A percentile compares a stretch with the other conserved stretches of the same genome.
phyloP scores from a whole-genome alignment of 1,284 basidiomycete genomes.

The Kalmanozyma brasiliensis region DNA sequence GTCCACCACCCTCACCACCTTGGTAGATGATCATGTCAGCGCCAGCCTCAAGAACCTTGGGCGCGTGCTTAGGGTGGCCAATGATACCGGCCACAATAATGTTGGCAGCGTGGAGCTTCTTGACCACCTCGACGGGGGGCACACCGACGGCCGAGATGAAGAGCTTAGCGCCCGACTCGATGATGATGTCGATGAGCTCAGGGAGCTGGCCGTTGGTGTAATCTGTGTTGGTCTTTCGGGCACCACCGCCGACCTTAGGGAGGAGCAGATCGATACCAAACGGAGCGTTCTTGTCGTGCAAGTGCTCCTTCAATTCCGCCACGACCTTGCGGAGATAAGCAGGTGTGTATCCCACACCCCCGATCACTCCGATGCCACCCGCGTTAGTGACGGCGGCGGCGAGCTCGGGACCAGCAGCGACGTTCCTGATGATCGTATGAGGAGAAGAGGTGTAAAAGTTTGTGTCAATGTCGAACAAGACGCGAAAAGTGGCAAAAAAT shows the following conservation, averaged over 20 bases:
- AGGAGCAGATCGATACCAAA: slow-evolving; percentile 63
- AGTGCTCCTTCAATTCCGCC: slow-evolving; percentile 43
- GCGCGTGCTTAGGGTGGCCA: slow-evolving; percentile 69
- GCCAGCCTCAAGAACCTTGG: slow-evolving; percentile 59
- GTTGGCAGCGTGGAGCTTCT: slow-evolving; percentile 55
- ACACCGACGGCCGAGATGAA: slow-evolving; percentile 65
- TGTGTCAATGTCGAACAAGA: slow-evolving; percentile 1
- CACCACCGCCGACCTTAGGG: slow-evolving; percentile 61
- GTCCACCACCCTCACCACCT: slow-evolving; percentile 63
- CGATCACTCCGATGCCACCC: slow-evolving; percentile 62
- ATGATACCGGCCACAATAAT: slow-evolving; percentile 75
- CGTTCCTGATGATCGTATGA: slow-evolving; percentile 41
- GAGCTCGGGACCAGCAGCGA: slow-evolving; percentile 60
- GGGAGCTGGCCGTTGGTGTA: slow-evolving; percentile 58
- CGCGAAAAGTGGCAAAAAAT: neutral
- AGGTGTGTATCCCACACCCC: slow-evolving; percentile 60
- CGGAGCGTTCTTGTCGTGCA: slow-evolving; percentile 61
- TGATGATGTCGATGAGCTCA: slow-evolving; percentile 60
- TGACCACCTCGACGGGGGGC: slow-evolving; percentile 55
- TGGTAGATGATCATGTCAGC: slow-evolving; percentile 65
- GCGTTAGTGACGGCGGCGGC: slow-evolving; percentile 62
- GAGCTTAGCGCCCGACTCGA: slow-evolving; percentile 58
- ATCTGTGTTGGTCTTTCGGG: slow-evolving; percentile 63
- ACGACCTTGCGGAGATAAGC: slow-evolving; percentile 41
- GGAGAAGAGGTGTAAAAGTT: neutral